Conservation (phyloP, 164 flowering plant genomes). For the Santalum album region DNA sequence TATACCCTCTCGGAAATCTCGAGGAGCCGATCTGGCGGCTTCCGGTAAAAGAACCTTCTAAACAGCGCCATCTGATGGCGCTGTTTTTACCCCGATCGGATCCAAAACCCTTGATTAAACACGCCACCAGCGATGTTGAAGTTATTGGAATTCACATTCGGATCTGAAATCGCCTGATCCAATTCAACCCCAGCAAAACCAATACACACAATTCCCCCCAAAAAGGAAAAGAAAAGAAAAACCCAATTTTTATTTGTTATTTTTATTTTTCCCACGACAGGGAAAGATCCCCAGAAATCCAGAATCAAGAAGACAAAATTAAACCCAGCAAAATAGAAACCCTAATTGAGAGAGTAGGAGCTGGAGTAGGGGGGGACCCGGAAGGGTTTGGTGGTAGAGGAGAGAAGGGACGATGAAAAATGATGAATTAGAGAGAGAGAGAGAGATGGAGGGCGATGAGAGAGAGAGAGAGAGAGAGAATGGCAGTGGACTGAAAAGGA, state of each 20-base stretch:
- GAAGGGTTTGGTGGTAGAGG: neutral
- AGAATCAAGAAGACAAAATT: neutral
- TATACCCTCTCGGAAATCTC: constrained; percentile 95
- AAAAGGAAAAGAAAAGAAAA: neutral
- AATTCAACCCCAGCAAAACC: neutral
- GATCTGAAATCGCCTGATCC: neutral
- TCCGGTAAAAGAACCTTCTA: constrained; percentile 78
- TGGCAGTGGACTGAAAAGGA: constrained; percentile 18
- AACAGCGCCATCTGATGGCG: constrained; percentile 96
- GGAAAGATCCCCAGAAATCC: neutral
- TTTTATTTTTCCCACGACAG: no score
- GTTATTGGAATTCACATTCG: no score
- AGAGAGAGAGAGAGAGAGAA: constrained; percentile 11
- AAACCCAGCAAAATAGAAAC: neutral
- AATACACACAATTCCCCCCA: neutral
- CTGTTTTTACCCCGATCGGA: constrained; percentile 51
- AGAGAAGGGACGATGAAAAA: neutral
- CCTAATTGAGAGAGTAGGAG: neutral
- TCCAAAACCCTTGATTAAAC: constrained; percentile 40
- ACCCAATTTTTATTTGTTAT: no score
- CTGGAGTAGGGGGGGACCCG: neutral
- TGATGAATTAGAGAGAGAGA: constrained; percentile 11
- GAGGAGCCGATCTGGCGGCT: constrained; percentile 91
- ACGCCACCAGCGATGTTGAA: neutral
- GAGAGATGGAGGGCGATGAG: constrained; percentile 7